These are phyloP conservation scores for Themeda triandra DNA, from an alignment of 176 grass and related monocot species.

Conservation along the genomic window DNA sequence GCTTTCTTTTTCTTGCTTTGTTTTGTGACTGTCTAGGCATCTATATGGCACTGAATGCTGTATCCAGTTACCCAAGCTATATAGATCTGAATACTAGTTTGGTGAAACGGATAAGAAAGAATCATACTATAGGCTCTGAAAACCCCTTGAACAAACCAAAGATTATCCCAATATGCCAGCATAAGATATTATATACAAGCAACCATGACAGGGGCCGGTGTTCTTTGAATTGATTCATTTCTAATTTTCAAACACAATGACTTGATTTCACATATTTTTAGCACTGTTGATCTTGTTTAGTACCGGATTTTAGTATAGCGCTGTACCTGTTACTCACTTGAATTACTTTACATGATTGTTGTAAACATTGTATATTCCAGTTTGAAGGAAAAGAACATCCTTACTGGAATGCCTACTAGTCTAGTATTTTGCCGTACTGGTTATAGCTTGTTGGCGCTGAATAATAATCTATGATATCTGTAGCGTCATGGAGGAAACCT, in stretches of 20 bases:
- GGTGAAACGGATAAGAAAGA: neutral
- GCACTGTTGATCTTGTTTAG: neutral
- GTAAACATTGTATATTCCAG: neutral
- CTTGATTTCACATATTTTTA: neutral
- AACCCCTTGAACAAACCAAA: neutral
- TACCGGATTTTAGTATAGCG: neutral
- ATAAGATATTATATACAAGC: neutral
- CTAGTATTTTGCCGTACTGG: neutral
- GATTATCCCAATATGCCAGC: neutral
- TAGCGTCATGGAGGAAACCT: neutral
- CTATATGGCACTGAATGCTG: neutral
- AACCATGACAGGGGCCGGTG: neutral
- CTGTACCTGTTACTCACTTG: neutral
- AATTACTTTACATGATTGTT: neutral
- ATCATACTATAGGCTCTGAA: neutral
- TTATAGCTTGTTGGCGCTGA: slow-evolving; percentile 14
- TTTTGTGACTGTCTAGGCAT: slow-evolving; percentile 6
- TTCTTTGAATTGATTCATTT: neutral
- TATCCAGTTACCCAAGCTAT: neutral
- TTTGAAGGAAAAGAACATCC: neutral
- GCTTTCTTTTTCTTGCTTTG: slow-evolving; percentile 12
- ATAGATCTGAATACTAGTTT: neutral
- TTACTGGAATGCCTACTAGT: neutral
- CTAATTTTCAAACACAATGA: neutral
- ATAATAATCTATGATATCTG: neutral